Conservation (phyloP, 2,329 filamentous ascomycete species). For the Orbilia brochopaga region DNA sequence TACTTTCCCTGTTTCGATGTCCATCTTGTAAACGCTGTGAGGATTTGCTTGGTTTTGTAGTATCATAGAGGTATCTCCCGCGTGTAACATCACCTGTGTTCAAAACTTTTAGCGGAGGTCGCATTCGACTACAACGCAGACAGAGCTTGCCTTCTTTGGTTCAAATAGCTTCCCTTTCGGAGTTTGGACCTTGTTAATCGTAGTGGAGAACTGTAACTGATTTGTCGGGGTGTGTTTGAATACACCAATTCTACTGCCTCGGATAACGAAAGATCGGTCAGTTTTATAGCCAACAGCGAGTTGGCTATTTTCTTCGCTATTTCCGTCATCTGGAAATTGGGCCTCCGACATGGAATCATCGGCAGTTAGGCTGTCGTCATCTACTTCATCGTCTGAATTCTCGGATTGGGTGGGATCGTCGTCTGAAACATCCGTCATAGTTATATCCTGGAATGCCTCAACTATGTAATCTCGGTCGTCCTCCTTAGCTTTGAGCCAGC, state of each 20-base stretch:
- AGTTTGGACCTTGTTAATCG: slow-evolving; percentile 93
- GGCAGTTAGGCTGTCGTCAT: slow-evolving; percentile 67
- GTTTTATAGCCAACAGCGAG: slow-evolving; percentile 96
- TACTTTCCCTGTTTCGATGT: slow-evolving; percentile 95
- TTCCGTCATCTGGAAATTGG: slow-evolving; percentile 71
- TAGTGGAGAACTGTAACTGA: slow-evolving; percentile 92
- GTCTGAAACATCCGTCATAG: slow-evolving; percentile 77
- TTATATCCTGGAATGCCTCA: slow-evolving; percentile 92
- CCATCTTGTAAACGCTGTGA: slow-evolving; percentile 94
- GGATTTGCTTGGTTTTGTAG: slow-evolving; percentile 81
- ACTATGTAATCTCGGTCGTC: slow-evolving; percentile 92
- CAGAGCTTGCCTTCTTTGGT: slow-evolving; percentile 71
- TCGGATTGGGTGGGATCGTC: slow-evolving; percentile 55
- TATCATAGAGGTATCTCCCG: slow-evolving; percentile 87
- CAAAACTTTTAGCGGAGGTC: neutral
- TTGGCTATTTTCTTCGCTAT: slow-evolving; percentile 77
- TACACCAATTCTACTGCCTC: slow-evolving; percentile 96
- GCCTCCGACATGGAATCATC: slow-evolving; percentile 77
- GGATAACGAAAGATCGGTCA: slow-evolving; percentile 94
- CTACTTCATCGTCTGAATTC: slow-evolving; percentile 61
- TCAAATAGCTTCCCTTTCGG: slow-evolving; percentile 85
- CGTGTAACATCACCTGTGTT: slow-evolving; percentile 79
- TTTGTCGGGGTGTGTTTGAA: slow-evolving; percentile 97
- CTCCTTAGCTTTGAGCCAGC: slow-evolving; percentile 92
- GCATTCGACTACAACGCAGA: neutral